phyloP scores from a whole-genome alignment of 164 flowering plant genomes.

The Magnolia sinica region DNA sequence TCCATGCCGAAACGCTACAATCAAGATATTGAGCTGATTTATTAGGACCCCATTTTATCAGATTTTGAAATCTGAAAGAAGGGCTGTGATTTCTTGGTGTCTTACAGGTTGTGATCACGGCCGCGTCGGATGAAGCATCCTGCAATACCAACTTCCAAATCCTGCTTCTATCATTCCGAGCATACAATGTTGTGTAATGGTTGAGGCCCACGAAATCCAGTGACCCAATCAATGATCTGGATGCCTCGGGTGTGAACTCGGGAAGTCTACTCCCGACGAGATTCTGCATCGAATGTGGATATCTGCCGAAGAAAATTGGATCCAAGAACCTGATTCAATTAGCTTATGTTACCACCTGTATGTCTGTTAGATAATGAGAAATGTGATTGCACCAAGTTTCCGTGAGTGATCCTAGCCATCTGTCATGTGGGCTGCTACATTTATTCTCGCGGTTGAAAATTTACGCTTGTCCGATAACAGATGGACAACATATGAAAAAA shows the following conservation, averaged over 20 bases:
- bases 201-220: slow-evolving; percentile 81
- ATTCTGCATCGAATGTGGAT: slow-evolving; percentile 71
- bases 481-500: no score
- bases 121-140: slow-evolving; percentile 73
- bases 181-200: slow-evolving; percentile 81
- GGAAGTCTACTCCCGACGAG: slow-evolving; percentile 68
- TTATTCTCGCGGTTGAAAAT: no score
- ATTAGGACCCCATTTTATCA: background rate
- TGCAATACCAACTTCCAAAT: slow-evolving; percentile 53
- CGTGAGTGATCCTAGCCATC: no score
- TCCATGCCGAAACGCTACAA: slow-evolving; percentile 51
- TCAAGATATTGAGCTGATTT: slow-evolving; percentile 10
- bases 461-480: no score
- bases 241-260: slow-evolving; percentile 36
- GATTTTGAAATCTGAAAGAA: background rate
- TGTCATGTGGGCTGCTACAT: no score
- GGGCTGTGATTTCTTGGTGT: background rate
- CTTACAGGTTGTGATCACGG: slow-evolving; percentile 71
- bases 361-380: background rate
- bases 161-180: slow-evolving; percentile 49
- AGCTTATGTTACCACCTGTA: background rate
- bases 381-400: background rate
- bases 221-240: slow-evolving; percentile 41
- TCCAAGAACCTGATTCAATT: slow-evolving; percentile 76
- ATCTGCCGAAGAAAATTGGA: slow-evolving; percentile 75